Conservation (phyloP, 2,329 filamentous ascomycete genomes). For the Camptophora hylomeconis region DNA sequence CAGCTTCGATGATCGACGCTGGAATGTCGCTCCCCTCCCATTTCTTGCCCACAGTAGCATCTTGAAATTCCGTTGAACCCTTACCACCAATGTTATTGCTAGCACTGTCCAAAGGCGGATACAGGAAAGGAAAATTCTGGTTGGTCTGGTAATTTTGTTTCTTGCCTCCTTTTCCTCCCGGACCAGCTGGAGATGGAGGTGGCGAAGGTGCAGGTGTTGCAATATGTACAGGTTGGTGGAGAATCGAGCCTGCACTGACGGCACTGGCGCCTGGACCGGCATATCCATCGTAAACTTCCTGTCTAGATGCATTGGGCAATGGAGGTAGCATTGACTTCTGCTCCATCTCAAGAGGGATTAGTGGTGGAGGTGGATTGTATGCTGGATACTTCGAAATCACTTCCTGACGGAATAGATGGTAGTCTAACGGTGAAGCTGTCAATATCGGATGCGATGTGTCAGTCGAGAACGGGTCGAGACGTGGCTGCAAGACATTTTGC, state of each 20-base stretch:
- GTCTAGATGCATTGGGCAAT: conserved; percentile 55
- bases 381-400: conserved; percentile 96
- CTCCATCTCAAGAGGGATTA: conserved; percentile 76
- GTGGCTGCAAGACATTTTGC: conserved; percentile 52
- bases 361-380: conserved; percentile 75
- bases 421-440: conserved; percentile 86
- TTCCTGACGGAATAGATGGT: conserved; percentile 91
- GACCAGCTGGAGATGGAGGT: conserved; percentile 74
- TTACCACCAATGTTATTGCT: conserved; percentile 89
- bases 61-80: conserved; percentile 67
- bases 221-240: conserved; percentile 93
- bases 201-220: conserved; percentile 95
- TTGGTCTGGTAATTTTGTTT: conserved; percentile 99
- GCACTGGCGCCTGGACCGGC: conserved; percentile 33
- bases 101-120: conserved; percentile 76
- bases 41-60: conserved; percentile 63
- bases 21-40: conserved; percentile 95
- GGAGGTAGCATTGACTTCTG: conserved; percentile 84
- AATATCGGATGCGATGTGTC: conserved; percentile 52
- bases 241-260: conserved; percentile 52
- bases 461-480: conserved; percentile 47
- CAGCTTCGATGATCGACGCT: conserved; percentile 86
- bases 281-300: conserved; percentile 43
- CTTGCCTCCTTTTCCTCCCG: conserved; percentile 81
- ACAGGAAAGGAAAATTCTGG: conserved; percentile 96